A percentile compares a stretch with the other conserved stretches of the same genome.
Conservation (phyloP, 257 asterid genomes). For the Fraxinus pennsylvanica region DNA sequence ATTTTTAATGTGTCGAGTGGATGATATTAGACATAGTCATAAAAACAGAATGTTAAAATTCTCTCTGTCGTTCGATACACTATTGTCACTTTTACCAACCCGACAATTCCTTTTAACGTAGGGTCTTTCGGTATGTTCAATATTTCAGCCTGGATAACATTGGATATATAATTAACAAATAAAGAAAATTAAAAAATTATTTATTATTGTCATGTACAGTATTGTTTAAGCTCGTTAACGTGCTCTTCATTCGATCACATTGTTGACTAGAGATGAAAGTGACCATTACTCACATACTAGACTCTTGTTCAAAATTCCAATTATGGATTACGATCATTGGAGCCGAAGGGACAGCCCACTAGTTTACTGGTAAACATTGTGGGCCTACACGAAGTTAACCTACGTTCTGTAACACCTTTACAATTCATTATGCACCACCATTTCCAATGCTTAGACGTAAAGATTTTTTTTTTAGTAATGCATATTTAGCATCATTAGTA, state of each 20-base stretch:
- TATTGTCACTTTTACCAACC: not conserved
- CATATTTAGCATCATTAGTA: too few relatives aligned
- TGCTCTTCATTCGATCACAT: not conserved
- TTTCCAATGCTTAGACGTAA: constrained; percentile 27
- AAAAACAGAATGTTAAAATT: not conserved
- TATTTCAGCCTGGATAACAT: too few relatives aligned
- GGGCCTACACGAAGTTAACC: constrained; percentile 33
- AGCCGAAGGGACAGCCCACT: constrained; percentile 32
- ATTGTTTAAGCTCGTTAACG: not conserved
- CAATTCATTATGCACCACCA: constrained; percentile 35
- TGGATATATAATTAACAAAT: too few relatives aligned
- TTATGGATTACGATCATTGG: constrained; percentile 30
- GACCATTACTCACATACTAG: constrained; percentile 32
- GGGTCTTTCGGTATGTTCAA: not conserved
- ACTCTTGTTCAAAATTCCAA: constrained; percentile 34
- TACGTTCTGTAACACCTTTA: constrained; percentile 24
- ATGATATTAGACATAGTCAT: not conserved
- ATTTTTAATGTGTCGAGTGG: not conserved
- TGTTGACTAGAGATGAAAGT: constrained; percentile 28
- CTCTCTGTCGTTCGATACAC: not conserved
- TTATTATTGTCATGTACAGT: not conserved
- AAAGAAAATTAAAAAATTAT: not conserved
- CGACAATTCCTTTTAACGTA: not conserved
- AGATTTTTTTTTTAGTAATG: not conserved
- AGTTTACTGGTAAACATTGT: constrained; percentile 19